Evolutionary conservation across 192 early-diverging fungal species (phyloP), one percentile per base, ranked within the genome.

Genomic region (Helicostylum pulchrum): DNA sequence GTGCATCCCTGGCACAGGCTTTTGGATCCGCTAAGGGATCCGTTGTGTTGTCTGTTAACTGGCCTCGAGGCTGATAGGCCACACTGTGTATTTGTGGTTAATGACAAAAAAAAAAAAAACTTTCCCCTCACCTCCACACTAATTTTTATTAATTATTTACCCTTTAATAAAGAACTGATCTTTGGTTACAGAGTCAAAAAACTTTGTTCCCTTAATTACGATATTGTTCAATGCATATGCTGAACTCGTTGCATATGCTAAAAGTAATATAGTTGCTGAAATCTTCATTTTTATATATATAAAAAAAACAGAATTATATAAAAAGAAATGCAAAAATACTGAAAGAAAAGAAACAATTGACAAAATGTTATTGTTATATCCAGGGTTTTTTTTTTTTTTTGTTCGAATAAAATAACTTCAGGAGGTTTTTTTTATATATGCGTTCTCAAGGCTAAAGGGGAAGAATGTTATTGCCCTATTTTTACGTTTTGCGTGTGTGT

Each of bases 81-180:
- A 88, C 79, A 55, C 71, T 73, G 32, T 32, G 12, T 31, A 30
- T 6, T 31, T 52, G 34, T 32, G 20, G 49, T 3, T 19, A 43
- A 30, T 31, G 17, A 15, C 10, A 12, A 17, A 32, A 34, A 32
- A 19, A 12, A 23, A n/a, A 11, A 20, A 23, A 53, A 42, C 8
- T 52, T 31, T 2, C 26, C 26, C 26, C 26, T n/a, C n/a, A n/a
- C n/a, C 26, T 26, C 26, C 2, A 19, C 44, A 32, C 1, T 17
- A 5, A 20, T 64, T 7, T 51, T 50, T 48, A 19, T 39, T 31
- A 50, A 23, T 39, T 14, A 2, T 61, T n/a, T 66, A 73, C 71
- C 87, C 88, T 73, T 88, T 88, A 77, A 88, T 77, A 54, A 85
- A 88, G 78, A 91, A 88, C 70, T 91, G 87, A 23, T 85, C 77